Conservation (phyloP, 2,329 filamentous ascomycete species). For the Alternaria postmessia region DNA sequence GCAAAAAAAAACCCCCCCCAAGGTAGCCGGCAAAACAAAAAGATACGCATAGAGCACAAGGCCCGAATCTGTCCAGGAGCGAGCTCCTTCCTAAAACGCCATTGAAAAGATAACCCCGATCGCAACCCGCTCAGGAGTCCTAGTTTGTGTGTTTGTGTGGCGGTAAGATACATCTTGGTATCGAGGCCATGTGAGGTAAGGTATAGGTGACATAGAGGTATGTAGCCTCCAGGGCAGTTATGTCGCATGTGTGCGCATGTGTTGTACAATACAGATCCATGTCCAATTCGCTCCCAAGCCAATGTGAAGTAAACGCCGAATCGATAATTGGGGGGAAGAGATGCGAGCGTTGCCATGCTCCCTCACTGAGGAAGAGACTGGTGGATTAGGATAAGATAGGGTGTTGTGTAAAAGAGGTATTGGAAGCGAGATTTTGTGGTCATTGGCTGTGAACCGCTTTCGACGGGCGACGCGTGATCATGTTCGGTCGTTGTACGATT, state of each 20-base stretch:
- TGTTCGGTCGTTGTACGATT: not conserved
- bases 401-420: not conserved
- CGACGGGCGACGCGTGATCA: not conserved
- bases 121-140: not conserved
- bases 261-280: not conserved
- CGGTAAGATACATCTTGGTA: not conserved
- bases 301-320: not conserved
- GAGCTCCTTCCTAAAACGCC: not conserved
- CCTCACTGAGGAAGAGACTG: not conserved
- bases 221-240: not conserved
- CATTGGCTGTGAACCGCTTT: not conserved
- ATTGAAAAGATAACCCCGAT: not conserved
- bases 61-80: not conserved
- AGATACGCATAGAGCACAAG: not conserved
- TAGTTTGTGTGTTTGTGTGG: not conserved
- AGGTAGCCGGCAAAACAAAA: not conserved
- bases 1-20: not conserved
- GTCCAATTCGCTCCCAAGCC: not conserved
- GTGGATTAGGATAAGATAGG: constrained; percentile 3
- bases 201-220: not conserved
- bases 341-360: not conserved
- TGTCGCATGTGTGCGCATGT: not conserved
- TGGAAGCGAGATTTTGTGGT: not conserved
- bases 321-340: not conserved
- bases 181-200: not conserved